These are phyloP conservation scores for Larix sibirica DNA, from an alignment of 83 land plant genomes.

Conservation along the genomic window DNA sequence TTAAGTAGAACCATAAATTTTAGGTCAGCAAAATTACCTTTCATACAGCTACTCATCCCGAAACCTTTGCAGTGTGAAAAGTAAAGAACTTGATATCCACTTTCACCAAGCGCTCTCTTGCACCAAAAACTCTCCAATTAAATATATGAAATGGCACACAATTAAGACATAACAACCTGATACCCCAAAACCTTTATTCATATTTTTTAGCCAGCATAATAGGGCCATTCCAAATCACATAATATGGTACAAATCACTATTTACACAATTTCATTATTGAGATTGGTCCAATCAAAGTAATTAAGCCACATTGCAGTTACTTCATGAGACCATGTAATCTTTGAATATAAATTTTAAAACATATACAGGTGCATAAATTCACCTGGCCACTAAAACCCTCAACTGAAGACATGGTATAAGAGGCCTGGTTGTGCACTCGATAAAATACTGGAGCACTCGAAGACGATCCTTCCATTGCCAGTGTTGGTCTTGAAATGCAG, in stretches of 20 bases:
- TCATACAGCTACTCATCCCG: not conserved
- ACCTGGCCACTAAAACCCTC: slow-evolving; percentile 1
- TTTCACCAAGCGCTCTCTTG: slow-evolving; percentile 16
- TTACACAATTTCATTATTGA: not conserved
- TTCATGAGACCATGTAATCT: not conserved
- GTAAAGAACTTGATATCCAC: slow-evolving; percentile 10
- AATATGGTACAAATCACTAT: not conserved
- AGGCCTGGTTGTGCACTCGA: not conserved
- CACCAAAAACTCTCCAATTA: slow-evolving; percentile 17
- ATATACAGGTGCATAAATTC: slow-evolving; percentile 6
- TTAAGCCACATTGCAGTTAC: slow-evolving; percentile 8
- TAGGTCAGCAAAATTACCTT: slow-evolving; percentile 8
- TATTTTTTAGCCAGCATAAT: not conserved
- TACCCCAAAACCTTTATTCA: not conserved
- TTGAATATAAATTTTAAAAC: not conserved
- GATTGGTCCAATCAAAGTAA: not conserved
- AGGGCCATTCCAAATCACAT: not conserved
- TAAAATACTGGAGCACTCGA: not conserved
- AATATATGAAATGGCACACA: not conserved
- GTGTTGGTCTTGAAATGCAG: slow-evolving; percentile 1
- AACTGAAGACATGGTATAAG: not conserved
- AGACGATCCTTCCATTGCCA: not conserved
- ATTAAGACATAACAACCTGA: not conserved
- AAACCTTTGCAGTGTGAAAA: slow-evolving; percentile 5
- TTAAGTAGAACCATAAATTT: not conserved